Conservation (phyloP, 768 basidiomycete species). For the Dictyophora rubrovolvata region DNA sequence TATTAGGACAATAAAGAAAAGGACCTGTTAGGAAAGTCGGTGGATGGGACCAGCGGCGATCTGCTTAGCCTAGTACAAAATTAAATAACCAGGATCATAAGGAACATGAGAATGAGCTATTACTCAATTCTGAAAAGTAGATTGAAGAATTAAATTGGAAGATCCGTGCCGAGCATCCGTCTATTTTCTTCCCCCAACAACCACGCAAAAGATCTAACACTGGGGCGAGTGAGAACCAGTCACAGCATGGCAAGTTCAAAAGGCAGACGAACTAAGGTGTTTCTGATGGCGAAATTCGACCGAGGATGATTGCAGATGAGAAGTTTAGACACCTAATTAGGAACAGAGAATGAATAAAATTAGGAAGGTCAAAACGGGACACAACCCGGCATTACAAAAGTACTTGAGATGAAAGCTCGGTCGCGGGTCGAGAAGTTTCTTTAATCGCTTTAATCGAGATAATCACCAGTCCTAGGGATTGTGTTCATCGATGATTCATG, state of each 20-base stretch:
- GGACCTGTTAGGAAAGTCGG: too few species aligned
- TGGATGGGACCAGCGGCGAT: background rate
- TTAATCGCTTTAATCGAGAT: background rate
- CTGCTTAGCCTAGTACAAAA: background rate
- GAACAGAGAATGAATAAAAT: background rate
- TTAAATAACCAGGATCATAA: too few species aligned
- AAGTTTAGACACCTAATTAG: background rate
- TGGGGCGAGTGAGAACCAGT: background rate
- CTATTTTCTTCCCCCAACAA: background rate
- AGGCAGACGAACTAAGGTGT: background rate
- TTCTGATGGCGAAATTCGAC: background rate
- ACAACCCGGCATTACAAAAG: background rate
- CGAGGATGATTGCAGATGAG: background rate
- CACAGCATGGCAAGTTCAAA: background rate
- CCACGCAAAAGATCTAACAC: too few species aligned
- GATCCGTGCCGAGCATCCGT: background rate
- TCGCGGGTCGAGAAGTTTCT: background rate
- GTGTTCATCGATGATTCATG: background rate
- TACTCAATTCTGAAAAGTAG: too few species aligned
- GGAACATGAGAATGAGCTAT: too few species aligned
- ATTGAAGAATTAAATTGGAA: background rate
- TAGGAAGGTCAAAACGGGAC: background rate
- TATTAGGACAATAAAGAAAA: too few species aligned
- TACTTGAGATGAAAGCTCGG: background rate
- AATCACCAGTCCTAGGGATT: background rate